Conservation (phyloP, 2,329 filamentous ascomycete genomes). For the Diaporthe eres region DNA sequence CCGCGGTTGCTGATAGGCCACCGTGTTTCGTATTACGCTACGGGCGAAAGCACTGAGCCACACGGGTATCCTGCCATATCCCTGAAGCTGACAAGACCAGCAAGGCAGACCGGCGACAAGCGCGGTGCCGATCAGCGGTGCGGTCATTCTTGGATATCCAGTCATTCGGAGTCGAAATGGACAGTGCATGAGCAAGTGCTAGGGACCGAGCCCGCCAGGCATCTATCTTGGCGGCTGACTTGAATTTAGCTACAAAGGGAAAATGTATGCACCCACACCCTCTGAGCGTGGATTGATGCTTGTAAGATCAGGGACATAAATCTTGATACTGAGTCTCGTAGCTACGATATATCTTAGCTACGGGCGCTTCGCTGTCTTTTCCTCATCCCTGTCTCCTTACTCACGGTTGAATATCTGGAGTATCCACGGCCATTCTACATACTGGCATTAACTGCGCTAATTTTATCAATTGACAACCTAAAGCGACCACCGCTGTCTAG, state of each 20-base stretch:
- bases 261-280: no score
- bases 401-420: not conserved
- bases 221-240: no score
- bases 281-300: no score
- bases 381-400: not conserved
- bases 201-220: not conserved
- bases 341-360: not conserved
- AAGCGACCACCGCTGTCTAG: no score
- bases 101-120: not conserved
- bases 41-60: constrained; percentile 18
- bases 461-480: not conserved
- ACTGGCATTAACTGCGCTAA: not conserved
- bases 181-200: not conserved
- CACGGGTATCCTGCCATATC: not conserved
- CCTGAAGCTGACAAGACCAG: not conserved
- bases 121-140: not conserved
- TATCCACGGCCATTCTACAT: not conserved
- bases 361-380: not conserved
- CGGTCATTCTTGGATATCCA: not conserved
- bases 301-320: no score
- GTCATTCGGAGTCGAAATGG: not conserved
- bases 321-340: no score
- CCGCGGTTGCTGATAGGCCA: not conserved
- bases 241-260: no score
- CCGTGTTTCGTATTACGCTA: constrained; percentile 26